Conservation (phyloP, 306 rosid genomes). For the Myrica gale region DNA sequence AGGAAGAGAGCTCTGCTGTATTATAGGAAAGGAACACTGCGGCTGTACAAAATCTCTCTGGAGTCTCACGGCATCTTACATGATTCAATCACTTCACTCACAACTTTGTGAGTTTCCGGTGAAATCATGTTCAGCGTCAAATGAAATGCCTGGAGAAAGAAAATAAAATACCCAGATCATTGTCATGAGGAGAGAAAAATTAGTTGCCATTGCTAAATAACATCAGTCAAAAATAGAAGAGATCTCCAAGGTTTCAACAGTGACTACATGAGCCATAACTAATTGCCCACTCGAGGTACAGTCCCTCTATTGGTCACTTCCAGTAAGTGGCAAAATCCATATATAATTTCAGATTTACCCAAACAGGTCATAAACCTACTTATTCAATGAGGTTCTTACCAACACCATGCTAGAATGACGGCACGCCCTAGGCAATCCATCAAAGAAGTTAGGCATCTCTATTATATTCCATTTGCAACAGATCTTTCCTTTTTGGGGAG, state of each 20-base stretch:
- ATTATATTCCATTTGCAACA: background rate
- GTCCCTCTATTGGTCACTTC: background rate
- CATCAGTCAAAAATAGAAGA: background rate
- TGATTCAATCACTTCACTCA: constrained; percentile 91
- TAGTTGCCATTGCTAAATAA: background rate
- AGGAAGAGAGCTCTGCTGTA: background rate
- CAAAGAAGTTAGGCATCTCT: background rate
- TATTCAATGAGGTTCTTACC: background rate
- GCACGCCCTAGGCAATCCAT: background rate
- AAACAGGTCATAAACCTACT: background rate
- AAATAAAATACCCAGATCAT: background rate
- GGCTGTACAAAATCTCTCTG: constrained; percentile 55
- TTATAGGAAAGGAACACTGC: constrained; percentile 33
- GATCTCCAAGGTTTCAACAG: constrained; percentile 3
- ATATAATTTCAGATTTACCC: background rate
- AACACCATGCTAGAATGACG: background rate
- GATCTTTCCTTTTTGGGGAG: too few species aligned
- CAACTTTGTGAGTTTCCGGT: constrained; percentile 90
- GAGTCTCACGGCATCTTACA: constrained; percentile 63
- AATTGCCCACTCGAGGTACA: background rate
- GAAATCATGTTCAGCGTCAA: constrained; percentile 91
- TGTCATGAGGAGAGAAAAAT: constrained; percentile 1
- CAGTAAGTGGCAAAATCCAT: background rate
- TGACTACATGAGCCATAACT: background rate
- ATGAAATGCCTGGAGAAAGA: constrained; percentile 74